A percentile compares a stretch with the other conserved stretches of the same genome.
phyloP scores from a whole-genome alignment of 2,329 filamentous ascomycete genomes.

The Talaromyces sp. region DNA sequence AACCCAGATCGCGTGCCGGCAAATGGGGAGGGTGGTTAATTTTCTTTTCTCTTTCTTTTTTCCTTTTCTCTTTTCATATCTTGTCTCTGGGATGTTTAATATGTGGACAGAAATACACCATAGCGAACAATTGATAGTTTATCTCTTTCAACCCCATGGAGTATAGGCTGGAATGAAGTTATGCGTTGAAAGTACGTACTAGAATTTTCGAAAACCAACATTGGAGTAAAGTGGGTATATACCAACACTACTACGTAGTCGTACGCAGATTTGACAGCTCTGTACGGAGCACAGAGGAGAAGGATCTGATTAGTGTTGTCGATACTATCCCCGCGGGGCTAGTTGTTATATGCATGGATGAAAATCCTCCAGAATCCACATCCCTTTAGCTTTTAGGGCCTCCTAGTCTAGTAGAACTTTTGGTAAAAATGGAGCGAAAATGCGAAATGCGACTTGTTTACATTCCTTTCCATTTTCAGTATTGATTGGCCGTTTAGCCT shows the following conservation, averaged over 20 bases:
- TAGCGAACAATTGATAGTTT: background rate
- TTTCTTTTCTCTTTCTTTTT: background rate
- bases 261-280: too few relatives aligned
- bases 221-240: background rate
- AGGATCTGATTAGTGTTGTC: background rate
- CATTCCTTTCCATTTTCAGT: background rate
- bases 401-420: too few relatives aligned
- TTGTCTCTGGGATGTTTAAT: background rate
- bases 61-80: background rate
- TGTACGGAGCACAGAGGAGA: background rate
- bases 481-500: background rate
- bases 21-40: slow-evolving; percentile 24
- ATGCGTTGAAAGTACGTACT: too few relatives aligned
- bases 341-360: slow-evolving; percentile 4
- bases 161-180: too few relatives aligned
- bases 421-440: background rate
- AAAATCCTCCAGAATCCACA: background rate
- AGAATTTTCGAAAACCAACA: too few relatives aligned
- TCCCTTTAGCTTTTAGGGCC: background rate
- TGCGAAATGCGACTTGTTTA: background rate
- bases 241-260: background rate
- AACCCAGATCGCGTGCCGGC: slow-evolving; percentile 29
- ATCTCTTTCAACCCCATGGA: background rate
- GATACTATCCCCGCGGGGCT: background rate
- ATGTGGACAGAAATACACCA: background rate